These are phyloP conservation scores for Metarhizium rileyi DNA, from an alignment of 2,329 filamentous ascomycete species.

Conservation along the genomic window DNA sequence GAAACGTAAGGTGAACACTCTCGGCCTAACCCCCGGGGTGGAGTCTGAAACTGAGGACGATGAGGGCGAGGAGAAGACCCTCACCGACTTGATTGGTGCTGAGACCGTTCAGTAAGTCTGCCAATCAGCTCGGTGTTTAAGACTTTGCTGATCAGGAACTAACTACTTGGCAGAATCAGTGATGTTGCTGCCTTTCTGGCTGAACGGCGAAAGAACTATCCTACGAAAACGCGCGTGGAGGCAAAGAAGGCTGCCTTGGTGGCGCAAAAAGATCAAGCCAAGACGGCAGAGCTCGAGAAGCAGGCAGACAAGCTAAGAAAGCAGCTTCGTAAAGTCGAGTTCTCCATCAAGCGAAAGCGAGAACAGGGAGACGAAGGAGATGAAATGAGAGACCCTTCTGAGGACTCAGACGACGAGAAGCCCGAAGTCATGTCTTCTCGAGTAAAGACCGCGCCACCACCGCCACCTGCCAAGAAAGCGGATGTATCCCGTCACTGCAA, in stretches of 20 bases:
- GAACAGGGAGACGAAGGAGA: constrained; percentile 59
- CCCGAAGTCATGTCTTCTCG: constrained; percentile 49
- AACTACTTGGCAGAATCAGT: constrained; percentile 35
- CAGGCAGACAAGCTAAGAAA: constrained; percentile 53
- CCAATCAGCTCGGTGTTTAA: background rate
- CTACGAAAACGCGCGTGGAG: constrained; percentile 62
- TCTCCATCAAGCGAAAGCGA: constrained; percentile 58
- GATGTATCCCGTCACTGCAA: constrained; percentile 59
- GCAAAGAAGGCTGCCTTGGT: constrained; percentile 47
- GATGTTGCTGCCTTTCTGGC: constrained; percentile 74
- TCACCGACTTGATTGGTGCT: constrained; percentile 43
- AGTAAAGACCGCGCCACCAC: constrained; percentile 18
- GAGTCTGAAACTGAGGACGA: constrained; percentile 57
- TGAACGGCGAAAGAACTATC: constrained; percentile 71
- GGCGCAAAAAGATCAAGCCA: constrained; percentile 42
- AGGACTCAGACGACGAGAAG: constrained; percentile 44
- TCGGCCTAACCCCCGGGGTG: constrained; percentile 60
- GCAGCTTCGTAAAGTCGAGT: constrained; percentile 61
- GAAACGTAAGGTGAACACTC: constrained; percentile 61
- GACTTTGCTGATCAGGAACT: background rate
- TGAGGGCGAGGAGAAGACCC: constrained; percentile 61
- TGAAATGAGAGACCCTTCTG: constrained; percentile 48
- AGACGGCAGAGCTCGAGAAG: constrained; percentile 49
- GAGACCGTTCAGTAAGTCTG: constrained; percentile 45
- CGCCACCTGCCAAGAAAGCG: constrained; percentile 42